Base-by-base conservation (phyloP, 306 rosid genomes). In the Trifolium repens region DNA sequence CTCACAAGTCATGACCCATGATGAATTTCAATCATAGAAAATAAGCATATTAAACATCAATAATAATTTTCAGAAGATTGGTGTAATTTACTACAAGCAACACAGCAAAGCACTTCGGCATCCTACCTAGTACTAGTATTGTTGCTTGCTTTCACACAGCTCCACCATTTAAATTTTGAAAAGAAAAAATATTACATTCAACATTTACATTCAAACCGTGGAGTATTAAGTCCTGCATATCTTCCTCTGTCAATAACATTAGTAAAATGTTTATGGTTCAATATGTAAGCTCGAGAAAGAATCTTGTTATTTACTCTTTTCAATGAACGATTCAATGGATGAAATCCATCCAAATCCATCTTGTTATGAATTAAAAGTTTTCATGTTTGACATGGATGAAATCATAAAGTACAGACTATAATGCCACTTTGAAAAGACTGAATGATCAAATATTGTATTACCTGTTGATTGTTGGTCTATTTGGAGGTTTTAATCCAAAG, bases 401-500 rank as follows among this genome's bases (percentile, higher is more conserved):
- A 68, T 39, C 63, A 67, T 42, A 15, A 54, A 49, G 13, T 35
- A 22, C 30, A 63, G 65, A 71, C 13, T 40, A 53, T 63, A 22
- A 53, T 12, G 65, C 44, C 74, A 69, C 37, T 65, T 61, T 35
- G 75, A 80, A 73, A 67, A 27, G 53, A 58, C 17, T 34, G 13
- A 52, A 71, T 34, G 54, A 22, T 19, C 58, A 65, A 66, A 66
- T 26, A 43, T 49, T 62, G 43, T 5, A 57, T 82, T 82, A 94
- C 99, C 99, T 94, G 86, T 86, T 92, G 74, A 94, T 90, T 34
- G 97, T 94, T 74, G 99, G 99, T 78, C 97, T 90, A 83, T 88
- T 90, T 53, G 97, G 94, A 83, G 99, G 93, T 66, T 92, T 89
- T 54, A 89, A 82, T 50, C 90, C 97, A 88, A 92, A 94, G 71